phyloP scores from a whole-genome alignment of 306 rosid species.

The Rosa rugosa region DNA sequence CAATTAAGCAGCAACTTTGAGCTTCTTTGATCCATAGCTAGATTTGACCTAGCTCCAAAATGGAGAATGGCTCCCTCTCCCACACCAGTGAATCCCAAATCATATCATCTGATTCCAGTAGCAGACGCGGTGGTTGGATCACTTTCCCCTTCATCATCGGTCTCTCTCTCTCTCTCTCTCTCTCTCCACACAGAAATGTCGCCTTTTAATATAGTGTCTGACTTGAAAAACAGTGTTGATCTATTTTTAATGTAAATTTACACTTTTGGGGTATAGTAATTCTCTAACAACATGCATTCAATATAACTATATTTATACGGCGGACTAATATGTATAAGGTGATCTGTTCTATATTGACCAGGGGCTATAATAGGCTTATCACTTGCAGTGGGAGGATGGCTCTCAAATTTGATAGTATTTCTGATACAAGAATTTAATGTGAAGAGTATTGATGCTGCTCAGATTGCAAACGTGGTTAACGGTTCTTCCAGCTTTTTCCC shows the following conservation, averaged over 20 bases:
- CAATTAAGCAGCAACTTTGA: not conserved
- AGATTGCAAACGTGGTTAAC: constrained; percentile 38
- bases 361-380: constrained; percentile 35
- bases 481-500: constrained; percentile 40
- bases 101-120: not conserved
- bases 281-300: not conserved
- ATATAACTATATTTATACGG: too few species aligned
- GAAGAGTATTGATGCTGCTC: constrained; percentile 50
- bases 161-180: not conserved
- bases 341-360: constrained; percentile 9
- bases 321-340: not conserved
- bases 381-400: constrained; percentile 34
- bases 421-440: constrained; percentile 42
- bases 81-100: constrained; percentile 12
- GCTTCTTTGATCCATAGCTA: not conserved
- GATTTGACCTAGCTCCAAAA: not conserved
- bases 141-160: constrained; percentile 33
- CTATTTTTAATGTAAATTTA: not conserved
- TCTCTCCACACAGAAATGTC: too few species aligned
- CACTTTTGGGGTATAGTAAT: too few species aligned
- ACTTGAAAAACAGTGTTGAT: not conserved
- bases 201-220: not conserved
- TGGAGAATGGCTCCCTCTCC: constrained; percentile 18
- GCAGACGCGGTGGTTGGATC: constrained; percentile 46
- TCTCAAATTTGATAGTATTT: constrained; percentile 47